Evolutionary conservation across 176 grass and related monocot species (phyloP).

Genomic region (Elaeis guineensis): DNA sequence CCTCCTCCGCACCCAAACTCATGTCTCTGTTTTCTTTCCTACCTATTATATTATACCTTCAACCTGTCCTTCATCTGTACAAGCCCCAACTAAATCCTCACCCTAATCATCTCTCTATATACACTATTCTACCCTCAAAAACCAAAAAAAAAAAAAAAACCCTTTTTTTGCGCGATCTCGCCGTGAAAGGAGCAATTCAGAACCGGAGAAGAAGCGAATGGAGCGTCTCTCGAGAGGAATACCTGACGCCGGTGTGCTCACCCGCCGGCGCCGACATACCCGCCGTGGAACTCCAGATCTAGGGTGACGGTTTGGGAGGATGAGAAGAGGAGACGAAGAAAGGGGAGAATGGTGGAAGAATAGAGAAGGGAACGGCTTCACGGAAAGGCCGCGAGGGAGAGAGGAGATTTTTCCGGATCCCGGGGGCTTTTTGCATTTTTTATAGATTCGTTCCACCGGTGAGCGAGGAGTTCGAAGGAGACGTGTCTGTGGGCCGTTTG

Average conservation of each 20-base stretch:
- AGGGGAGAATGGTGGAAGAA: neutral
- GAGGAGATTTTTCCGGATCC: conserved; percentile 30
- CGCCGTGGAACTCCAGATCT: neutral
- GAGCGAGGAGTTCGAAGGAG: neutral
- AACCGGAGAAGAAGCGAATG: neutral
- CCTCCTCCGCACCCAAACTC: conserved; percentile 70
- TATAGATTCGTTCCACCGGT: conserved; percentile 15
- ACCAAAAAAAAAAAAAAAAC: no score
- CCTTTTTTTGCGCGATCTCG: no score
- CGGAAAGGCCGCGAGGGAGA: neutral
- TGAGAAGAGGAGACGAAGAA: neutral
- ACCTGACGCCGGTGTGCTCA: neutral
- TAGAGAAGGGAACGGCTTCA: no score
- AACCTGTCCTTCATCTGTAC: conserved; percentile 5
- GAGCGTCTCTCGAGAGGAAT: neutral
- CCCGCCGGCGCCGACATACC: neutral
- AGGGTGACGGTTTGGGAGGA: conserved; percentile 3
- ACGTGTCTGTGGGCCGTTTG: no score
- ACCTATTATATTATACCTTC: neutral
- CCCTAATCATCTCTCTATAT: neutral
- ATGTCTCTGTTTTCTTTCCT: conserved; percentile 24
- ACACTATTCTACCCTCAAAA: neutral
- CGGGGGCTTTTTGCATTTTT: conserved; percentile 33
- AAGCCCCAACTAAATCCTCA: neutral
- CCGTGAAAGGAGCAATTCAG: no score